phyloP scores from a whole-genome alignment of 2,329 filamentous ascomycete species.

The Penicillium sp. region DNA sequence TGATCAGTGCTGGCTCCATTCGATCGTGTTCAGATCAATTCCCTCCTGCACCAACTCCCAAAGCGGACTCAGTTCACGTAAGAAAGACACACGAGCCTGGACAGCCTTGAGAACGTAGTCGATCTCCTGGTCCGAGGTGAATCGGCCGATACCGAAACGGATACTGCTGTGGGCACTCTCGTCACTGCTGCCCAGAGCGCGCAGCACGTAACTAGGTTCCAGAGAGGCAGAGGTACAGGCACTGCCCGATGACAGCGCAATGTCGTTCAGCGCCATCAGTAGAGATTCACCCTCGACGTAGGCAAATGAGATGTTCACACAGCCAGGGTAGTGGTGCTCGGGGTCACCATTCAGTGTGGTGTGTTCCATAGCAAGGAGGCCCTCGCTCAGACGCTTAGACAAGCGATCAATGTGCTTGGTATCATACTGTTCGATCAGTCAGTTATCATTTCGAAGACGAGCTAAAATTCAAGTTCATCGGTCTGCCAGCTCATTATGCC shows the following conservation, averaged over 20 bases:
- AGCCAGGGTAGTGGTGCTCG: slow-evolving; percentile 85
- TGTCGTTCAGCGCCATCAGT: slow-evolving; percentile 97
- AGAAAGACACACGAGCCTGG: slow-evolving; percentile 81
- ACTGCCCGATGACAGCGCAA: slow-evolving; percentile 92
- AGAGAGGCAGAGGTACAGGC: slow-evolving; percentile 96
- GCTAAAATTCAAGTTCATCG: neutral
- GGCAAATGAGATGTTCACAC: slow-evolving; percentile 96
- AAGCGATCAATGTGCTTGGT: slow-evolving; percentile 77
- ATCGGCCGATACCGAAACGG: slow-evolving; percentile 93
- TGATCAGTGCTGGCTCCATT: slow-evolving; percentile 94
- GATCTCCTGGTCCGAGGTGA: slow-evolving; percentile 92
- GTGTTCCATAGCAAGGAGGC: slow-evolving; percentile 86
- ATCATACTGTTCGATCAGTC: slow-evolving; percentile 69
- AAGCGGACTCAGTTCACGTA: slow-evolving; percentile 89
- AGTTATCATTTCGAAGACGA: slow-evolving; percentile 10
- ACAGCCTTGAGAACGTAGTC: slow-evolving; percentile 97
- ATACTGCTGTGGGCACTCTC: slow-evolving; percentile 98
- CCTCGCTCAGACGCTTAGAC: slow-evolving; percentile 78
- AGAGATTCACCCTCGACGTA: slow-evolving; percentile 98
- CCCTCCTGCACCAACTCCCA: slow-evolving; percentile 99
- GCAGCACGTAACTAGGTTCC: slow-evolving; percentile 93
- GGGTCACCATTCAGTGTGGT: slow-evolving; percentile 86
- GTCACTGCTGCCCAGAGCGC: slow-evolving; percentile 91
- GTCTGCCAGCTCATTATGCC: slow-evolving; percentile 58
- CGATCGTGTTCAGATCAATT: slow-evolving; percentile 89